Base-by-base conservation (phyloP, 2,329 filamentous ascomycete genomes). In the Pseudophaeomoniella oleicola region DNA sequence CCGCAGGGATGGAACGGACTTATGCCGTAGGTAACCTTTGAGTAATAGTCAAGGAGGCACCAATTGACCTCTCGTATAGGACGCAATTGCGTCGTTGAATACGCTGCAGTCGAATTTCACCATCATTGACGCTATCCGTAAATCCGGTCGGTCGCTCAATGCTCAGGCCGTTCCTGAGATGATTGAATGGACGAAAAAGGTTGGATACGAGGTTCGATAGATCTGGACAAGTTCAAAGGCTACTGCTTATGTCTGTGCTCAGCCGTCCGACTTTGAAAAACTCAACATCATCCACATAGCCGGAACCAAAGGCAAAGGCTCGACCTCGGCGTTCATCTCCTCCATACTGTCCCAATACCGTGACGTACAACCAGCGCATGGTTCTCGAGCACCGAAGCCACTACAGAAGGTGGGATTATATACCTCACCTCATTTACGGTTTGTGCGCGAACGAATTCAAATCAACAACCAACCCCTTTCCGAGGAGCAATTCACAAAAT, bases 291-390 rank as follows among this genome's bases (percentile, higher is more conserved):
- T 96, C 42, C 88, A 96, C 54, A 76, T 96, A 32, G 83, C 88
- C 1, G 88, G 88, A 10, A 94, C 87, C 3, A 96, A 94, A 56
- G 88, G 88, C 41, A 96, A 94, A 57, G 87, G 87, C 30, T 90
- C 83, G 2, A 86, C 85, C 1, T 84, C 81, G 45, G 81, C 87
- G 6, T 88, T 87, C 54, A 72, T 85, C 14, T 84, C 85, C 11
- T 78, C 78, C 2, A 82, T 93, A 43, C 65, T 94, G n/a, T 61
- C 67, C 3, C 72, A 78, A 46, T 78, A 79, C 50, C 55, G 64
- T 2, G 52, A 60, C 2, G 49, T 63, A 49, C 39, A 56, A 38
- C 42, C 50, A 46, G 38, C 37, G 35, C 47, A 37, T 22, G 53
- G 35, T 35, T 45, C 41, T 42, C 57, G 43, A 39, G n/a, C 22